Evolutionary conservation across 2,329 filamentous ascomycete genomes (phyloP).

Genomic region (Alternaria viburni): DNA sequence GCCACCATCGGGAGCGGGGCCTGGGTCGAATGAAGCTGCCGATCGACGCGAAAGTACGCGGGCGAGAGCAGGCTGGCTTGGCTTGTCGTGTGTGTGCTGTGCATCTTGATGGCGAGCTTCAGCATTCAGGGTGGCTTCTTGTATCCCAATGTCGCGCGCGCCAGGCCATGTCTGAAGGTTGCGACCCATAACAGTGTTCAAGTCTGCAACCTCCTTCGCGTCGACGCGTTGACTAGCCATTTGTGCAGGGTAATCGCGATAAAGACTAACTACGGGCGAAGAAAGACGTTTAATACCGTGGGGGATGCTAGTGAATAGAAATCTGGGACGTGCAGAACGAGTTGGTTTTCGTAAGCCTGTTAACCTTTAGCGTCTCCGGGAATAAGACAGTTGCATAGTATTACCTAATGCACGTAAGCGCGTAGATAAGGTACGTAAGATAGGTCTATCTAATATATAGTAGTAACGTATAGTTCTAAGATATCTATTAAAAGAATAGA

Average conservation of each 20-base stretch:
- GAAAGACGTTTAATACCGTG: background rate
- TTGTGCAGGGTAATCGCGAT: background rate
- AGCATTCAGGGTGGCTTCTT: slow-evolving; percentile 7
- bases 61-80: slow-evolving; percentile 12
- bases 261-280: background rate
- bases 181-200: slow-evolving; percentile 1
- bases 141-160: slow-evolving; percentile 24
- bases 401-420: background rate
- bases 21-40: slow-evolving; percentile 32
- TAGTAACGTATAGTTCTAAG: background rate
- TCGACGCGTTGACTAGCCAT: background rate
- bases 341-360: background rate
- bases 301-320: background rate
- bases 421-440: background rate
- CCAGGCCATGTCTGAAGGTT: slow-evolving; percentile 19
- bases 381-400: background rate
- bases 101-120: slow-evolving; percentile 5
- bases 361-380: background rate
- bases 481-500: background rate
- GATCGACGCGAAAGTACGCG: slow-evolving; percentile 31
- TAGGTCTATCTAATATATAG: background rate
- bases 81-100: background rate
- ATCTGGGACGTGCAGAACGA: background rate
- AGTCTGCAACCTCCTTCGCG: background rate
- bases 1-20: slow-evolving; percentile 55